phyloP scores from a whole-genome alignment of 129 eudicot genomes.

The Tanacetum coccineum region DNA sequence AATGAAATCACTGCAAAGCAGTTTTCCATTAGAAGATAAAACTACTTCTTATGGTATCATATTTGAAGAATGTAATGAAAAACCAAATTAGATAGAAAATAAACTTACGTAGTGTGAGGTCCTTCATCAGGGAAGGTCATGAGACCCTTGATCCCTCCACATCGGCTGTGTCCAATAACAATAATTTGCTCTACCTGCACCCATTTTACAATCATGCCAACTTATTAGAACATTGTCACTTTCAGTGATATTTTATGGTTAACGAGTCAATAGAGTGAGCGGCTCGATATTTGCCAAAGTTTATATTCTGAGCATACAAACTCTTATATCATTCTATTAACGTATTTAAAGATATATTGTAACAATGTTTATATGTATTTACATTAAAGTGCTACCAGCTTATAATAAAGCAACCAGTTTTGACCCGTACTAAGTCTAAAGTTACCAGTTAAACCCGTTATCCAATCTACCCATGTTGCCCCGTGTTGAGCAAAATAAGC shows the following conservation, averaged over 20 bases:
- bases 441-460: neutral
- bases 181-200: constrained; percentile 71
- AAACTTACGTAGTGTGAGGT: constrained; percentile 55
- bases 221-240: neutral
- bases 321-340: neutral
- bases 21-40: neutral
- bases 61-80: neutral
- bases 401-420: neutral
- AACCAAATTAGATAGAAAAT: neutral
- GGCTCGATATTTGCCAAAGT: constrained; percentile 1
- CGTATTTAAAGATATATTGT: neutral
- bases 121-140: constrained; percentile 91
- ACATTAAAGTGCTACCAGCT: neutral
- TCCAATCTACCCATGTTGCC: neutral
- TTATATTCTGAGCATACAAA: neutral
- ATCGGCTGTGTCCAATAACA: constrained; percentile 92
- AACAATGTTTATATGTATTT: neutral
- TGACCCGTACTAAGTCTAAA: constrained; percentile 6
- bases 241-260: neutral
- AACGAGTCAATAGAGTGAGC: neutral
- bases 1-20: constrained; percentile 68
- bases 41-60: neutral
- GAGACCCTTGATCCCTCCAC: constrained; percentile 99
- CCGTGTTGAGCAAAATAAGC: neutral
- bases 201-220: neutral